phyloP scores from a whole-genome alignment of 257 asterid species.

The Primulina tabacum region DNA sequence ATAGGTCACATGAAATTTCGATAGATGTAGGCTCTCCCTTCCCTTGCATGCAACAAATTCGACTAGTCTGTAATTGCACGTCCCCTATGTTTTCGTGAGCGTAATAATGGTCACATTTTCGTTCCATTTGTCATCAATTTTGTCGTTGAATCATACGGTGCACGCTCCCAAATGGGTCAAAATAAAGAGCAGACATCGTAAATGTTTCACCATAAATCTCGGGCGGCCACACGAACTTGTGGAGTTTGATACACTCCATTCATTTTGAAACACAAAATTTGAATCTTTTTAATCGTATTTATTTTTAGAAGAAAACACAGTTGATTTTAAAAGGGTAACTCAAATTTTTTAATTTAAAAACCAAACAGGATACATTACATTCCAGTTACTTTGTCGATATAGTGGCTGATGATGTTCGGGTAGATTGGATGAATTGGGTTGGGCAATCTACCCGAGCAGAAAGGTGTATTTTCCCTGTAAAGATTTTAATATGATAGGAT shows the following conservation, averaged over 20 bases:
- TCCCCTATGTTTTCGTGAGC: slow-evolving; percentile 7
- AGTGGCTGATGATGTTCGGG: no score
- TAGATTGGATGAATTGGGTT: no score
- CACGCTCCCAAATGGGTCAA: neutral
- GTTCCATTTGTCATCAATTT: neutral
- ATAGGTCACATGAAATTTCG: slow-evolving; percentile 15
- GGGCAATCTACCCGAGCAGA: no score
- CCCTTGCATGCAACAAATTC: slow-evolving; percentile 7
- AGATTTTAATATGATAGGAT: no score
- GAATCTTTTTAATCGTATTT: no score
- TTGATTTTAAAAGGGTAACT: no score
- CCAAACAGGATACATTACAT: no score
- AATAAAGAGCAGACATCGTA: neutral
- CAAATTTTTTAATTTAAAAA: no score
- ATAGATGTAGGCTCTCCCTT: neutral
- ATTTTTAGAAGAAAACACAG: no score
- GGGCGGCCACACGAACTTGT: neutral
- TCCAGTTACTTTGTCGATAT: no score
- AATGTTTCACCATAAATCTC: neutral
- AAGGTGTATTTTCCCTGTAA: no score
- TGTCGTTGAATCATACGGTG: neutral
- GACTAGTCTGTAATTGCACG: neutral
- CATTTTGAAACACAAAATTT: neutral
- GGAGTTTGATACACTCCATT: neutral
- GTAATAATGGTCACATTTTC: slow-evolving; percentile 14